phyloP scores from a whole-genome alignment of 164 flowering plant species.

The Cinnamomum chago region DNA sequence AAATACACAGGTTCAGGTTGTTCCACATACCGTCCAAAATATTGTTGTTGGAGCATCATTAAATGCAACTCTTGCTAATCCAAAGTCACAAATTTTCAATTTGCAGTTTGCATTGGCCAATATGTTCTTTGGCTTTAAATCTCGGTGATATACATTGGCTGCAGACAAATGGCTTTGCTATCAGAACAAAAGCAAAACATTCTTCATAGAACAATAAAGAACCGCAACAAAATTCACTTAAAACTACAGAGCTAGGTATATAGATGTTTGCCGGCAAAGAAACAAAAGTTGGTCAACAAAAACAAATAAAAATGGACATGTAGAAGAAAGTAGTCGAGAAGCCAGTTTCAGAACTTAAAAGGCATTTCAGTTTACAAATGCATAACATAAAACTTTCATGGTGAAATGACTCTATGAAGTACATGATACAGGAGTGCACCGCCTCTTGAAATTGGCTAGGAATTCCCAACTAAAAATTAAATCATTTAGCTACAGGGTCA shows the following conservation, averaged over 20 bases:
- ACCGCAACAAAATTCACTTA: not conserved
- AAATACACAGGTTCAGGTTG: not conserved
- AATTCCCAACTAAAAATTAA: too few species aligned
- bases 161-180: conserved; percentile 23
- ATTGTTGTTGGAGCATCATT: conserved; percentile 76
- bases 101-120: conserved; percentile 95
- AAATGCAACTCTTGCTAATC: conserved; percentile 91
- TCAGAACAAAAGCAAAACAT: conserved; percentile 17
- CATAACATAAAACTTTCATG: too few species aligned
- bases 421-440: too few species aligned
- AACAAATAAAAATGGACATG: too few species aligned
- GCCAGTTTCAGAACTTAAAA: too few species aligned
- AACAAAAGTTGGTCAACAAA: not conserved
- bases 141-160: conserved; percentile 71
- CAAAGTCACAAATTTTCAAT: conserved; percentile 92
- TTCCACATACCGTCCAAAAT: conserved; percentile 76
- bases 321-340: too few species aligned
- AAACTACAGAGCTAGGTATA: not conserved
- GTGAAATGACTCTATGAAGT: too few species aligned
- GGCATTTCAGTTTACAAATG: too few species aligned
- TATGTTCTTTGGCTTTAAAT: conserved; percentile 86
- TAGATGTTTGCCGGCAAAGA: not conserved
- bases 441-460: too few species aligned
- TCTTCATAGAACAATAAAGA: not conserved
- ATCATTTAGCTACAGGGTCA: too few species aligned